phyloP scores from a whole-genome alignment of 257 asterid species.

The Cordia subcordata region DNA sequence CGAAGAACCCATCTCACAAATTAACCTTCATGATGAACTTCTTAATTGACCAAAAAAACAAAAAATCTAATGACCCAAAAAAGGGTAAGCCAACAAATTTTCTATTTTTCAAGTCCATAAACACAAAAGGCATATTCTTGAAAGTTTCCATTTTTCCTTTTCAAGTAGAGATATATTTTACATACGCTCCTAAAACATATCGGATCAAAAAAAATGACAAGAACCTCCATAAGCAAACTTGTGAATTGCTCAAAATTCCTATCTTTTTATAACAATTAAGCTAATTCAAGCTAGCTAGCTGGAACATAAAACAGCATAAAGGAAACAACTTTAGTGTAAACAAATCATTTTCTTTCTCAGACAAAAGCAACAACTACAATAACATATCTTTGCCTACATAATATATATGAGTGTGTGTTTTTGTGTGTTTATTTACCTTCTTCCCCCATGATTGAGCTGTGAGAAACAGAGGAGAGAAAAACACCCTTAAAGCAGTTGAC shows the following conservation, averaged over 20 bases:
- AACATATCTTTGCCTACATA: background rate
- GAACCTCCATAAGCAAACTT: background rate
- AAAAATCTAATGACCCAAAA: background rate
- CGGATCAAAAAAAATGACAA: background rate
- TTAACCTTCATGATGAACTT: no score
- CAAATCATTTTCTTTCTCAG: no score
- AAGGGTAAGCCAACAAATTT: no score
- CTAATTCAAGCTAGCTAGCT: no score
- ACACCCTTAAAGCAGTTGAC: slow-evolving; percentile 9
- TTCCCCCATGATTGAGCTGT: background rate
- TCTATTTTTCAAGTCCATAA: no score
- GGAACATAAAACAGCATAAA: background rate
- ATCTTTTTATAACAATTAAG: no score
- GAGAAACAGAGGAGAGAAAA: background rate
- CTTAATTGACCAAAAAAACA: background rate
- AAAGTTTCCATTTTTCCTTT: no score
- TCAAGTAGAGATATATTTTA: no score
- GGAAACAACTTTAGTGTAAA: background rate
- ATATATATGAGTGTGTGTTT: background rate
- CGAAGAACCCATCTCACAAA: no score
- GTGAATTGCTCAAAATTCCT: no score
- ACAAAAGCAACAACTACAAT: no score
- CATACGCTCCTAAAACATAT: background rate
- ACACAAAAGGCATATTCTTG: no score
- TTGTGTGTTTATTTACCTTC: background rate